These are phyloP conservation scores for Coniophora puteana DNA, from an alignment of 1,284 basidiomycete species.

Conservation along the genomic window DNA sequence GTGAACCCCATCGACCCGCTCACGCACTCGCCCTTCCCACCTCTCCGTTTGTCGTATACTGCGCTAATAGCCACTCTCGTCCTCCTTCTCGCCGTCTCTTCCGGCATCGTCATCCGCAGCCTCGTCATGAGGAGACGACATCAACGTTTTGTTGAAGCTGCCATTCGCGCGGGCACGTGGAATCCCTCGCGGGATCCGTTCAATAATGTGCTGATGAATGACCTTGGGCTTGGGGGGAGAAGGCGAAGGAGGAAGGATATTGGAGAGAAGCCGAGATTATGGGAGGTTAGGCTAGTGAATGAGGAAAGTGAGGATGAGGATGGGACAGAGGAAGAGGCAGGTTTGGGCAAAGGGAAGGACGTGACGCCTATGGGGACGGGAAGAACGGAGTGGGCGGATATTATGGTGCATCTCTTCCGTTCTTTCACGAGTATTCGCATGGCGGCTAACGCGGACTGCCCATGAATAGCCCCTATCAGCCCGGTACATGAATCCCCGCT, in stretches of 20 bases:
- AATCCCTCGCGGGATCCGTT: conserved; percentile 29
- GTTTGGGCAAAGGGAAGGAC: too few species aligned
- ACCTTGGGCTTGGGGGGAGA: too few species aligned
- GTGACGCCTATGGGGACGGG: too few species aligned
- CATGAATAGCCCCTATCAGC: conserved; percentile 32
- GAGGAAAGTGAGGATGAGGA: conserved; percentile 7
- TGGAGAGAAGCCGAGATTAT: conserved; percentile 45
- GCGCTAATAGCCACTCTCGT: conserved; percentile 53
- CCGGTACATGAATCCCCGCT: conserved; percentile 26
- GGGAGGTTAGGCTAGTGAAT: conserved; percentile 32
- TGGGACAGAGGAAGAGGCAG: conserved; percentile 7
- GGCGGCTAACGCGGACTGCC: background rate
- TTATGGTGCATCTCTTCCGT: conserved; percentile 23
- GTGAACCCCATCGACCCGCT: conserved; percentile 12
- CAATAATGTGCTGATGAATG: too few species aligned
- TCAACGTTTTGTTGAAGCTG: conserved; percentile 51
- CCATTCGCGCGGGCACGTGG: conserved; percentile 60
- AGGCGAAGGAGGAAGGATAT: conserved; percentile 35
- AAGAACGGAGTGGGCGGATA: conserved; percentile 32
- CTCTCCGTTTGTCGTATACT: conserved; percentile 17
- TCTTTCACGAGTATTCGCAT: background rate
- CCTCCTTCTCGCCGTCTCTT: conserved; percentile 60
- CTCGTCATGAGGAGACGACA: conserved; percentile 55
- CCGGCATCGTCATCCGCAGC: conserved; percentile 58
- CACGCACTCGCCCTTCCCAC: conserved; percentile 1